A percentile compares a stretch with the other conserved stretches of the same genome.
Evolutionary conservation across 345 rosid genomes (phyloP).

Genomic region (Barbarea vulgaris): DNA sequence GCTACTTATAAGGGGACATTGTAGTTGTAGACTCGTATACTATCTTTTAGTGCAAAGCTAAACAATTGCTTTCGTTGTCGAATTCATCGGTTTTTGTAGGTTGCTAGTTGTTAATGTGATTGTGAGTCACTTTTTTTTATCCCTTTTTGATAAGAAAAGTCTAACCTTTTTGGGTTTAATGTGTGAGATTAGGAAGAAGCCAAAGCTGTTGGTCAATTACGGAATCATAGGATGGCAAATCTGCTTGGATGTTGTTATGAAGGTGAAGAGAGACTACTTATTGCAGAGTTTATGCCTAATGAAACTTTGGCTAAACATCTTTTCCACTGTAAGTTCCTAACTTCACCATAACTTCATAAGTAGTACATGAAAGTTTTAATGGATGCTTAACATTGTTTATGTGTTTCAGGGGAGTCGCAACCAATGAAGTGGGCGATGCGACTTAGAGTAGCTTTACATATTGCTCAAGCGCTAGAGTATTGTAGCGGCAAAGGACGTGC

Average conservation of each 20-base stretch:
- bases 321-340: conserved; percentile 71
- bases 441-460: conserved; percentile 78
- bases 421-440: conserved; percentile 97
- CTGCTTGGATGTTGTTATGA: conserved; percentile 83
- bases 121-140: neutral
- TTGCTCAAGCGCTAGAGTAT: conserved; percentile 84
- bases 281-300: conserved; percentile 81
- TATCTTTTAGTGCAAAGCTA: no score
- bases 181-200: conserved; percentile 73
- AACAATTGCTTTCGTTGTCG: no score
- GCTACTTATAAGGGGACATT: neutral
- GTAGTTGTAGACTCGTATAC: neutral
- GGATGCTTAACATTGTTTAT: neutral
- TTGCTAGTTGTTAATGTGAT: neutral
- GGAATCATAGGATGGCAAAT: conserved; percentile 67
- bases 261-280: conserved; percentile 83
- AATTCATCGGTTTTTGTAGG: no score
- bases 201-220: conserved; percentile 78
- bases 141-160: neutral
- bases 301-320: conserved; percentile 92
- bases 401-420: conserved; percentile 76
- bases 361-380: neutral
- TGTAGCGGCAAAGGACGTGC: conserved; percentile 81
- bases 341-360: neutral
- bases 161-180: neutral